Conservation (phyloP, 805 yeast genomes). For the Nakazawaea holstii region DNA sequence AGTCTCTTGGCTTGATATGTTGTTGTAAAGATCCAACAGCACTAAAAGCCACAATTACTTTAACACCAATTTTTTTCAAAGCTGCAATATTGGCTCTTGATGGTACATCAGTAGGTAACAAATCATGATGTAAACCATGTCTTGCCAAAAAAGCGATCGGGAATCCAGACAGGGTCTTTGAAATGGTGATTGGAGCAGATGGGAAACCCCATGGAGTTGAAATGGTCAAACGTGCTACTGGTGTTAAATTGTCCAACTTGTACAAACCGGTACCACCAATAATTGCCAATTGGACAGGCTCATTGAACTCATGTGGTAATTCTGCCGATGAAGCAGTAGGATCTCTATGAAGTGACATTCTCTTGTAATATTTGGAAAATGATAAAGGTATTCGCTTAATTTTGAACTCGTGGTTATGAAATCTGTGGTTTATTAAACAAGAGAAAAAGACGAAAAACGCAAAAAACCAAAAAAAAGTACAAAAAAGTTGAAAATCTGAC, state of each 20-base stretch:
- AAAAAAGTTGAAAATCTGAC: not conserved
- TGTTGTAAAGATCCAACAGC: conserved; percentile 95
- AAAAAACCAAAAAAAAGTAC: not conserved
- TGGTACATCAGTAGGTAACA: conserved; percentile 89
- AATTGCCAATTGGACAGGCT: conserved; percentile 75
- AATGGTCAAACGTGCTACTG: conserved; percentile 77
- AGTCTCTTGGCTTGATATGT: conserved; percentile 90
- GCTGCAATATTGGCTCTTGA: conserved; percentile 94
- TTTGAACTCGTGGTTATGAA: not conserved
- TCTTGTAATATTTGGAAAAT: not conserved
- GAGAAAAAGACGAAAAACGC: not conserved
- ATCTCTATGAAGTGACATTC: conserved; percentile 10
- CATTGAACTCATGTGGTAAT: conserved; percentile 50
- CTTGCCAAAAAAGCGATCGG: conserved; percentile 92
- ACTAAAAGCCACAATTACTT: conserved; percentile 83
- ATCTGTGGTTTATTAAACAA: not conserved
- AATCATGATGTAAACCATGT: conserved; percentile 88
- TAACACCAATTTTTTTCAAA: conserved; percentile 79
- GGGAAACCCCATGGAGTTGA: conserved; percentile 98
- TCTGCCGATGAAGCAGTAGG: conserved; percentile 2
- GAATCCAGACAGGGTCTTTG: conserved; percentile 70
- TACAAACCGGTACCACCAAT: conserved; percentile 99
- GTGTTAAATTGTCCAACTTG: conserved; percentile 72
- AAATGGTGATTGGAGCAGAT: conserved; percentile 87
- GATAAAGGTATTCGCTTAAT: conserved; percentile 7